phyloP scores from a whole-genome alignment of 106 monocot species.

The Apostasia shenzhenica region DNA sequence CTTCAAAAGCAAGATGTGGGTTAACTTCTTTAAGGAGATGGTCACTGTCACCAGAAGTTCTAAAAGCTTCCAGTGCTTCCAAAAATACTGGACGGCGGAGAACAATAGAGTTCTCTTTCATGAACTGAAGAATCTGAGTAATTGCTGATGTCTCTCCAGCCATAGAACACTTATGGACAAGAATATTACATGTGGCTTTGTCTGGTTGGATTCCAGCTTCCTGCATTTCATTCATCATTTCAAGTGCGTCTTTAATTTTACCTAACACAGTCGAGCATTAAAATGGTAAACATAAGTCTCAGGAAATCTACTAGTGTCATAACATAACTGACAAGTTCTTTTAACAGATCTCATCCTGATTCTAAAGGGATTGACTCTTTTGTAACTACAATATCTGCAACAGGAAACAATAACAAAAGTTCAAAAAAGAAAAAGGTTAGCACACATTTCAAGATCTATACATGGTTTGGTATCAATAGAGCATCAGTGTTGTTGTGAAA shows the following conservation, averaged over 20 bases:
- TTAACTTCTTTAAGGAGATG: conserved; percentile 73
- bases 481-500: too few relatives aligned
- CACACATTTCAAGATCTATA: too few relatives aligned
- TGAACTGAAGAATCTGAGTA: conserved; percentile 54
- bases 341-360: too few relatives aligned
- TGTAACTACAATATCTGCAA: too few relatives aligned
- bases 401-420: too few relatives aligned
- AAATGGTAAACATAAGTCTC: not conserved
- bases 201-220: conserved; percentile 63
- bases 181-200: conserved; percentile 83
- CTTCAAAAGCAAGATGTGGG: conserved; percentile 64
- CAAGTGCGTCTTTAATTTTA: conserved; percentile 56
- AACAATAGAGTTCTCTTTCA: conserved; percentile 68
- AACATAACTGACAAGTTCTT: too few relatives aligned
- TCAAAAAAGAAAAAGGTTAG: too few relatives aligned
- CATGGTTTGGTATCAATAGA: too few relatives aligned
- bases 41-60: conserved; percentile 31
- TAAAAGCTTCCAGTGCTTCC: conserved; percentile 61
- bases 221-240: conserved; percentile 63
- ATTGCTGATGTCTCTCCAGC: conserved; percentile 55
- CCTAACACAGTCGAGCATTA: conserved; percentile 27
- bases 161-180: conserved; percentile 59
- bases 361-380: too few relatives aligned
- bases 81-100: conserved; percentile 69
- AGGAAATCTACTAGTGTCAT: too few relatives aligned